Evolutionary conservation across 2,329 filamentous ascomycete genomes (phyloP), one percentile per base, ranked within the genome.

Genomic region (Whalleya microplaca): DNA sequence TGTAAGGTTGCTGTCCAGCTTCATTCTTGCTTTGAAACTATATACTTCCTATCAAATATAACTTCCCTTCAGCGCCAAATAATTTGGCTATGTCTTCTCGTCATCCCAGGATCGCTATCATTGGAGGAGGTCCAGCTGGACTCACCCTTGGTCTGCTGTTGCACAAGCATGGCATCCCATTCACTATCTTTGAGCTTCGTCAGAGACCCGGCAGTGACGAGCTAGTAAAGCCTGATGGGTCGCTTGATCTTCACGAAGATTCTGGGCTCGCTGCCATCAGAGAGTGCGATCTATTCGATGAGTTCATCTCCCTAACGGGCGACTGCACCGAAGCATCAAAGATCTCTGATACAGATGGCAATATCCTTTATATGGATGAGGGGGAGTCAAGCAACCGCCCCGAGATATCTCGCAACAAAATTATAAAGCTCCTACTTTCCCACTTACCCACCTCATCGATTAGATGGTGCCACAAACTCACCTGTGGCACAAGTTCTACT

Each of bases 61-160:
- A 27, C 4, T 27, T 9, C 23, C 23, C 23, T 27, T 27, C 9
- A 9, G 23, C 23, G 23, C 9, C 9, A 9, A 27, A 4, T 9
- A 27, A 27, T 27, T 4, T 27, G 27, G 18, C 12, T 27, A 47
- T 47, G 45, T 40, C 48, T 12, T 43, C 41, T 23, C 21, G 32
- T 10, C 21, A 43, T 10, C 55, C 53, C 3, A 58, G 59, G 27
- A 78, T 81, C 23, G 77, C 77, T 49, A 79, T 81, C 42, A 59
- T 80, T 27, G 79, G 78, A 50, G 77, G 66, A 10, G 79, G 79
- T 10, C 78, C 78, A 0, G 71, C 70, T 1, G 81, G 80, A 23
- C 73, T 84, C 0, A 78, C 78, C 1, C 72, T 84, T 4, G 79
- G 72, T 21, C 69, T 71, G 20, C 72, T 82, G 12, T 76, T 84